A percentile compares a stretch with the other conserved stretches of the same genome.
phyloP scores from a whole-genome alignment of 371 early-diverging fungal species.

The Lichtheimia hyalospora region DNA sequence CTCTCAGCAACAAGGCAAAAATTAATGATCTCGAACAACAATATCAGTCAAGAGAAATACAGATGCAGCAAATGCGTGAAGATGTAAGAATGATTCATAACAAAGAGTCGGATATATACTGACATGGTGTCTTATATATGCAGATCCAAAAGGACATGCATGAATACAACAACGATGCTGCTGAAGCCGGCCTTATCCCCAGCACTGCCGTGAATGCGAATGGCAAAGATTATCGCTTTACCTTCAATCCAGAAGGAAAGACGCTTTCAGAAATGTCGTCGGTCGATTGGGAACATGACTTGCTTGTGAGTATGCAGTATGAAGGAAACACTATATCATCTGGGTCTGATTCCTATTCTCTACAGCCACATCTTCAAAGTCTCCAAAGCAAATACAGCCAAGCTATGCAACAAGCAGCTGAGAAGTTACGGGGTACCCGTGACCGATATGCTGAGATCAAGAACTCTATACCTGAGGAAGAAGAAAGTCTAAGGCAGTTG shows the following conservation, averaged over 20 bases:
- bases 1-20: neutral
- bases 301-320: neutral
- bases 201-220: neutral
- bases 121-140: too few relatives aligned
- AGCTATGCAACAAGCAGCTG: neutral
- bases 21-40: neutral
- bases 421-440: neutral
- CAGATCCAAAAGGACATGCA: neutral
- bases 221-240: neutral
- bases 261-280: neutral
- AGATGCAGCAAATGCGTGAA: too few relatives aligned
- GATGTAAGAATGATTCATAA: too few relatives aligned
- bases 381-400: neutral
- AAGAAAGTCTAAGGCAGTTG: neutral
- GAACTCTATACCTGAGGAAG: neutral
- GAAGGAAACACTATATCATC: too few relatives aligned
- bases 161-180: neutral
- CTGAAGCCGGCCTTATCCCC: neutral
- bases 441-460: neutral
- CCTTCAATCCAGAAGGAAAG: neutral
- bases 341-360: neutral
- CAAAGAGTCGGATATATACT: too few relatives aligned
- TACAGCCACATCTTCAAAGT: neutral
- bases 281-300: neutral
- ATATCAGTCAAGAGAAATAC: neutral